Evolutionary conservation across 257 asterid species (phyloP), one percentile per base, ranked within the genome.

Genomic region (Cruciata laevipes): DNA sequence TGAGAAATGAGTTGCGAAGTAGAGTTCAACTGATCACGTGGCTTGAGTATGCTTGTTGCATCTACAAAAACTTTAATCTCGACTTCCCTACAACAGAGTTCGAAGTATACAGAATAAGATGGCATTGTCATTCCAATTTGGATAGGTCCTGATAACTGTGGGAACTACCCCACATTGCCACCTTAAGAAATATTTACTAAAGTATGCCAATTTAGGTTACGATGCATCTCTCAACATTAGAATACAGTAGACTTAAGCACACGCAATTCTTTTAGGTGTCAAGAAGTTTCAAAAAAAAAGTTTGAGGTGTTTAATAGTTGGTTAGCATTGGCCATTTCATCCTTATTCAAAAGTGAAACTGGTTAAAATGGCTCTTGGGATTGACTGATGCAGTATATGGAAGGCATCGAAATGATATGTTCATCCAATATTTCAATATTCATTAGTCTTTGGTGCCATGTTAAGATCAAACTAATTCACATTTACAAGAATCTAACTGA

Each of bases 1-100:
- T 72, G 72, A 1, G 86, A 86, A 40, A 77, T 72, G 4, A 84
- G 77, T 13, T 57, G 59, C 30, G 87, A 76, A 9, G 79, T 40
- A 0, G 73, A 71, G 33, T 72, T 76, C 1, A 86, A 72, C n/a
- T 1, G 20, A 3, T 80, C 76, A 17, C 82, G 84, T 52, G 37
- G 83, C 18, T 52, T 51, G 33, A 84, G 71, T 6, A 77, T 82
- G 71, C 60, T 56, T 55, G 17, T 58, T 38, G 74, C 67, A 17
- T 55, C 51, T 23, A 25, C 70, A 7, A 32, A 16, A 53, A 32
- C 11, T 38, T 49, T 11, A 35, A 30, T 40, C 52, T 16, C 20
- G 13, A 7, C 8, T 12, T 66, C 63, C 47, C 61, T 31, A 63
- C 67, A 66, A 30, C 14, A 42, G 7, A 47, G 55, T 47, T 12